Evolutionary conservation across 371 early-diverging fungal genomes (phyloP).

Genomic region (Mortierella sp.): DNA sequence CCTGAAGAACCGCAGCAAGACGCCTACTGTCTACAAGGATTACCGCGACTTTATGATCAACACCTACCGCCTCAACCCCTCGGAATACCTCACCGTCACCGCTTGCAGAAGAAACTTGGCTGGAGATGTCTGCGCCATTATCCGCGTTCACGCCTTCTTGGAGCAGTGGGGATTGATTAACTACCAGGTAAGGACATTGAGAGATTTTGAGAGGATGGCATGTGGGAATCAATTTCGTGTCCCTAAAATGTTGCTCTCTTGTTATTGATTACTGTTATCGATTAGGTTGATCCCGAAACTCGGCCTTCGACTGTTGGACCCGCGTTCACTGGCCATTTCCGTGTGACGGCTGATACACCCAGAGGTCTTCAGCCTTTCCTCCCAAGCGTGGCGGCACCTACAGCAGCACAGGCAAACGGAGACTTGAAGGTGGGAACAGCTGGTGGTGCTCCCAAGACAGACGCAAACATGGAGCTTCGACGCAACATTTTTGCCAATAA

Average conservation of each 20-base stretch:
- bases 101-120: conserved; percentile 95
- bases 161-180: conserved; percentile 99
- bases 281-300: conserved; percentile 90
- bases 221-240: not conserved
- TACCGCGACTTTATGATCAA: conserved; percentile 98
- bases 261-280: conserved; percentile 49
- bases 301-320: conserved; percentile 93
- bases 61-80: conserved; percentile 94
- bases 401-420: conserved; percentile 41
- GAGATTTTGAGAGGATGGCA: too few relatives aligned
- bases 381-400: conserved; percentile 66
- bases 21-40: conserved; percentile 93
- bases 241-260: not conserved
- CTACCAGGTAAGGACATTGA: conserved; percentile 82
- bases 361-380: conserved; percentile 91
- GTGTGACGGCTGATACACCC: conserved; percentile 96
- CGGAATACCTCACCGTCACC: conserved; percentile 96
- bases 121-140: conserved; percentile 98
- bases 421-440: conserved; percentile 28
- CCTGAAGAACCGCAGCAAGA: conserved; percentile 90
- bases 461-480: conserved; percentile 39
- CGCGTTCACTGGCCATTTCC: conserved; percentile 96
- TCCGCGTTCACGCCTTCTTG: conserved; percentile 97
- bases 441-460: conserved; percentile 20
- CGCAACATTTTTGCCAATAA: conserved; percentile 39